A percentile compares a stretch with the other conserved stretches of the same genome.
These are phyloP conservation scores for Macrophomina tecta DNA, from an alignment of 2,329 filamentous ascomycete species.

Conservation along the genomic window DNA sequence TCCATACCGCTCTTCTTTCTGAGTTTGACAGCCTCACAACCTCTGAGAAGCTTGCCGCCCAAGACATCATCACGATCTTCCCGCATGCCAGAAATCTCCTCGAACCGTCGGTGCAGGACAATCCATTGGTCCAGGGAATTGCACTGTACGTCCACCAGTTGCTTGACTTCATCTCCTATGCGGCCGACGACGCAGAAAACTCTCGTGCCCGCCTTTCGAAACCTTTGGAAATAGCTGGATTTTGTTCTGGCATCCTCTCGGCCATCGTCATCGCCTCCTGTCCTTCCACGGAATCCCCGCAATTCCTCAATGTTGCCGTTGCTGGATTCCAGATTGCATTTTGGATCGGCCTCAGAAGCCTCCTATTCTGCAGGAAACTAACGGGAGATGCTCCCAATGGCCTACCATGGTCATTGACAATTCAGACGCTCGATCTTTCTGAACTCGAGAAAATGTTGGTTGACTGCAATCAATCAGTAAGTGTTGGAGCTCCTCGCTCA, in stretches of 20 bases:
- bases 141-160: slow-evolving; percentile 3
- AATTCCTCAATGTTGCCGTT: slow-evolving; percentile 14
- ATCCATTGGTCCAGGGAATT: background rate
- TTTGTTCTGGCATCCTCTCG: slow-evolving; percentile 28
- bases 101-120: background rate
- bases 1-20: background rate
- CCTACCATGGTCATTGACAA: background rate
- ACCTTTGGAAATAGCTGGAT: background rate
- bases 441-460: background rate
- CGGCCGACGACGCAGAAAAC: background rate
- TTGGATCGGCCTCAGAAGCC: slow-evolving; percentile 27
- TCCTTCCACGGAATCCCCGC: background rate
- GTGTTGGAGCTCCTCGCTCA: background rate
- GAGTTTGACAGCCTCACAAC: background rate
- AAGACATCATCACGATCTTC: background rate
- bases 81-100: background rate
- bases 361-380: background rate
- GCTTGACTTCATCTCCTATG: background rate
- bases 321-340: slow-evolving; percentile 22
- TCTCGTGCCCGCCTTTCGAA: background rate
- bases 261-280: slow-evolving; percentile 18
- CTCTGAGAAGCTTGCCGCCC: background rate
- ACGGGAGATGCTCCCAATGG: background rate
- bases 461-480: background rate
- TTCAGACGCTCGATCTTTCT: background rate